Conservation (phyloP, 345 rosid species). For the Dimocarpus longan region DNA sequence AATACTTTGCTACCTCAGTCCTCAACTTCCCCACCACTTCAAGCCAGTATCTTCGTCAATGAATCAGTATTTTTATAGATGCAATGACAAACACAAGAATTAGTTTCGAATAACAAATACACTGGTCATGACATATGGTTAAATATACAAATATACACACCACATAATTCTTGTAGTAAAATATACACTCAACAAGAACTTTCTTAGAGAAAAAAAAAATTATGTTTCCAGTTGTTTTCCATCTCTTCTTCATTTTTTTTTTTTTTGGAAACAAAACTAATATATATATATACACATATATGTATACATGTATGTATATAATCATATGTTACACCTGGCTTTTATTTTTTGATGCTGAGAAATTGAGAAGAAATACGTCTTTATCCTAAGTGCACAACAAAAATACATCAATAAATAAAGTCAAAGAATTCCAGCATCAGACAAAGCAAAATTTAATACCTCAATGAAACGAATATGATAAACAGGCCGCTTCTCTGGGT, state of each 20-base stretch:
- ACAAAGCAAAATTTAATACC: conserved; percentile 40
- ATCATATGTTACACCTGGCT: background rate
- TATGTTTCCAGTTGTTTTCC: background rate
- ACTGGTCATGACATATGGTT: background rate
- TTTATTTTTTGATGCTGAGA: background rate
- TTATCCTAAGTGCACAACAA: background rate
- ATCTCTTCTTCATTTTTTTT: too few species aligned
- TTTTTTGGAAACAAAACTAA: too few species aligned
- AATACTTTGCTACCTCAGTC: background rate
- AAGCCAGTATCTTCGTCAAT: background rate
- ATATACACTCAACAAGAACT: background rate
- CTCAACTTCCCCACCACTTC: background rate
- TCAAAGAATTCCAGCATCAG: background rate
- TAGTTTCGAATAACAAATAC: background rate
- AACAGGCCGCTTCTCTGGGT: conserved; percentile 61
- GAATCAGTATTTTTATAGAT: background rate
- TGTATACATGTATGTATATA: background rate
- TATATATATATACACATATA: background rate
- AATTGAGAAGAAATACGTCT: background rate
- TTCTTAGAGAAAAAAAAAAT: background rate
- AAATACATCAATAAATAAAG: background rate
- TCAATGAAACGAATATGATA: conserved; percentile 63
- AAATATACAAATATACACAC: background rate
- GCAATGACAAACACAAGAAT: too few species aligned
- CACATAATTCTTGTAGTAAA: background rate